phyloP scores from a whole-genome alignment of 176 grass and related monocot genomes.

The Musa troglodytarum region DNA sequence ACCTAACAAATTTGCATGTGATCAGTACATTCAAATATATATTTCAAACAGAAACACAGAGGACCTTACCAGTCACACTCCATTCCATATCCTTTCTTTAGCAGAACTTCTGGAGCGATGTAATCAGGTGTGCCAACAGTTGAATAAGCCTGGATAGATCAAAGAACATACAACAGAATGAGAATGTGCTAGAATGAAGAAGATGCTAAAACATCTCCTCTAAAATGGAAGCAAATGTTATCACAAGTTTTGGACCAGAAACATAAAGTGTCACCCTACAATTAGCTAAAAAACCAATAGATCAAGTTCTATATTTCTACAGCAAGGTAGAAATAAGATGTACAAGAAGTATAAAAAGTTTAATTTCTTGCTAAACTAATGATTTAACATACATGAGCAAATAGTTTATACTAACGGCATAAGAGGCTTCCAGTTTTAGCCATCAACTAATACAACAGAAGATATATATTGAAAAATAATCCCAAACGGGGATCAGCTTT shows the following conservation, averaged over 20 bases:
- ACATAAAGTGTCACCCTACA: neutral
- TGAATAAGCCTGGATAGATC: slow-evolving; percentile 13
- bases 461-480: too few species aligned
- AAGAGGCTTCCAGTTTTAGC: neutral
- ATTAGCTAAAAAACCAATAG: neutral
- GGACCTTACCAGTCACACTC: slow-evolving; percentile 23
- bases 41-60: neutral
- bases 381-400: neutral
- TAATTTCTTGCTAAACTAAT: neutral
- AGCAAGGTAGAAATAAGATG: neutral
- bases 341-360: neutral
- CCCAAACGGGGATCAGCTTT: too few species aligned
- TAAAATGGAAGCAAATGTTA: neutral
- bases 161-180: neutral
- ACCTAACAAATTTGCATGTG: neutral
- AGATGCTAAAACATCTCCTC: neutral
- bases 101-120: slow-evolving; percentile 17
- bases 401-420: neutral
- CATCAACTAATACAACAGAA: neutral
- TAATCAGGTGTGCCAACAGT: slow-evolving; percentile 23
- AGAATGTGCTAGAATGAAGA: neutral
- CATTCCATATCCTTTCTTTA: slow-evolving; percentile 28
- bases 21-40: neutral
- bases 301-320: neutral
- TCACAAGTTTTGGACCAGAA: neutral